These are phyloP conservation scores for Puccinia polysora DNA, from an alignment of 1,284 basidiomycete genomes.

Conservation along the genomic window DNA sequence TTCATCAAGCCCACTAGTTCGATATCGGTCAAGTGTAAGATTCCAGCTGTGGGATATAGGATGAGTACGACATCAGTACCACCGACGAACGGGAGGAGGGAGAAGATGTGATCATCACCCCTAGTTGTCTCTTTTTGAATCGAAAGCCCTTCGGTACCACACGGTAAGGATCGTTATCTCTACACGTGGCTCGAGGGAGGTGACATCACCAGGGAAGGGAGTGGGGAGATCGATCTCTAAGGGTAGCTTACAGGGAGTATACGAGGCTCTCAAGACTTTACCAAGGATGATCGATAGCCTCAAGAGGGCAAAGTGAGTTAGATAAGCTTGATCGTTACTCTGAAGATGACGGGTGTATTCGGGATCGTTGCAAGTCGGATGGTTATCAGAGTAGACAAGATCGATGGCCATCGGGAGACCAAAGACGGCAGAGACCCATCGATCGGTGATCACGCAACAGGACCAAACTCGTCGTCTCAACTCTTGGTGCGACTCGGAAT, in stretches of 20 bases:
- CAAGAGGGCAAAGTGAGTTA: conserved; percentile 14
- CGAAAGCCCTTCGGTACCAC: neutral
- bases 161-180: neutral
- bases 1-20: conserved; percentile 52
- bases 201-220: neutral
- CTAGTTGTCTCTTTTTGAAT: neutral
- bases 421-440: conserved; percentile 61
- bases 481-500: conserved; percentile 60
- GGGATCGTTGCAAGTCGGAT: conserved; percentile 56
- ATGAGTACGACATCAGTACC: neutral
- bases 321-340: conserved; percentile 55
- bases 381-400: conserved; percentile 76
- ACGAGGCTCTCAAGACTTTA: conserved; percentile 76
- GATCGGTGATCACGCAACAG: conserved; percentile 79
- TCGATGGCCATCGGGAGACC: conserved; percentile 87
- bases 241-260: conserved; percentile 39
- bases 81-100: neutral
- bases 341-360: conserved; percentile 44
- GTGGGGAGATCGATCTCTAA: neutral
- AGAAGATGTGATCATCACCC: neutral
- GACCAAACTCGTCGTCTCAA: conserved; percentile 81
- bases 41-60: conserved; percentile 61
- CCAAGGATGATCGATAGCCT: conserved; percentile 60
- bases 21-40: conserved; percentile 69
- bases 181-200: neutral